phyloP scores from a whole-genome alignment of 2,329 filamentous ascomycete species.

The Shiraia bambusicola region DNA sequence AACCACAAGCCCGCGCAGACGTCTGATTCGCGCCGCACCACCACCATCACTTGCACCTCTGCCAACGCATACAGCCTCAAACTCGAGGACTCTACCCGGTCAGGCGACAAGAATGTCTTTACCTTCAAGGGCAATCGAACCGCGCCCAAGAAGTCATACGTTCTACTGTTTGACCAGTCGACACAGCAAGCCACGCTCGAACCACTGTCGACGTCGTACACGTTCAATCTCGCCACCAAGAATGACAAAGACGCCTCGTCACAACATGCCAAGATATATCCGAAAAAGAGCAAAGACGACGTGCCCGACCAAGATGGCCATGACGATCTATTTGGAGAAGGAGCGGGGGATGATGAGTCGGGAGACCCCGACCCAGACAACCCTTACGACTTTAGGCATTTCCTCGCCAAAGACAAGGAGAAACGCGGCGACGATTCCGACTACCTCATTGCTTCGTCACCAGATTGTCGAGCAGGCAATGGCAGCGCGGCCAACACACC shows the following conservation, averaged over 20 bases:
- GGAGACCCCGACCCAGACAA: slow-evolving; percentile 47
- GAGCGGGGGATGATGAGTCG: slow-evolving; percentile 31
- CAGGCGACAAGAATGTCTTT: slow-evolving; percentile 38
- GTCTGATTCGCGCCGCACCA: slow-evolving; percentile 30
- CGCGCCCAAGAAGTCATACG: slow-evolving; percentile 40
- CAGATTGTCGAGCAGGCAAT: slow-evolving; percentile 33
- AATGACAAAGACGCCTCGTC: slow-evolving; percentile 65
- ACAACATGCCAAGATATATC: slow-evolving; percentile 66
- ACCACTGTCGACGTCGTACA: slow-evolving; percentile 75
- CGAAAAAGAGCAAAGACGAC: slow-evolving; percentile 26
- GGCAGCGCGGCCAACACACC: slow-evolving; percentile 36
- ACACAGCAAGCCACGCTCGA: slow-evolving; percentile 80
- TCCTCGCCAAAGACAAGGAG: slow-evolving; percentile 37
- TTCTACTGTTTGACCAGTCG: slow-evolving; percentile 72
- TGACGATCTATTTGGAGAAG: slow-evolving; percentile 34
- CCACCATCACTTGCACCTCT: slow-evolving; percentile 29
- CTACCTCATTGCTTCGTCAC: slow-evolving; percentile 27
- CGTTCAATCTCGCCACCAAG: slow-evolving; percentile 79
- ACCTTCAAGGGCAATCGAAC: slow-evolving; percentile 45
- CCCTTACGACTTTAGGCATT: slow-evolving; percentile 54
- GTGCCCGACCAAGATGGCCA: slow-evolving; percentile 31
- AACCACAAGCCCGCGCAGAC: slow-evolving; percentile 50
- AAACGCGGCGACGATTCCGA: slow-evolving; percentile 40
- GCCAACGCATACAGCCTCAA: slow-evolving; percentile 30
- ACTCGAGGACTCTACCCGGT: slow-evolving; percentile 29